Evolutionary conservation across 164 flowering plant genomes (phyloP).

Genomic region (Akebia trifoliata): DNA sequence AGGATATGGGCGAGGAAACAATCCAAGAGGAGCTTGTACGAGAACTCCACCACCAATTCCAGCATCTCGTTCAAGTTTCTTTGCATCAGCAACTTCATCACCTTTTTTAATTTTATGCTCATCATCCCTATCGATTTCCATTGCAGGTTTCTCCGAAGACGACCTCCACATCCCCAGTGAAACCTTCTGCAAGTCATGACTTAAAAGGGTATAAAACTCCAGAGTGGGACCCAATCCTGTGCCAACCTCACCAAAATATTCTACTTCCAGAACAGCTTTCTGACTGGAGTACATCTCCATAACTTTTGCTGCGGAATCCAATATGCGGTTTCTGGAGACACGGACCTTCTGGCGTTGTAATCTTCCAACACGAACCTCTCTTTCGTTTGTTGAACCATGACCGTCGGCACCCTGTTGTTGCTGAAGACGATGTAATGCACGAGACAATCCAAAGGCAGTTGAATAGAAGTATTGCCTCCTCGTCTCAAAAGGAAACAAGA

Average conservation of each 20-base stretch:
- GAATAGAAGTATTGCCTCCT: constrained; percentile 93
- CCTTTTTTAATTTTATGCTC: constrained; percentile 34
- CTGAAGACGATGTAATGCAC: constrained; percentile 88
- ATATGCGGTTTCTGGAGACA: constrained; percentile 82
- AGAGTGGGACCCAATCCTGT: constrained; percentile 97
- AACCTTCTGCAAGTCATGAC: constrained; percentile 82
- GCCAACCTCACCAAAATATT: constrained; percentile 98
- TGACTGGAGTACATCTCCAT: constrained; percentile 99
- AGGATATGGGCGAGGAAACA: constrained; percentile 96
- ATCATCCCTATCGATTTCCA: constrained; percentile 62
- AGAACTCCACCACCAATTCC: constrained; percentile 31
- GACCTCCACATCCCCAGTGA: constrained; percentile 87
- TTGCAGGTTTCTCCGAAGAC: constrained; percentile 33
- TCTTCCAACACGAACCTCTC: constrained; percentile 88
- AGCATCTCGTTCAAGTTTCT: constrained; percentile 21
- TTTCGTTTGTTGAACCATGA: constrained; percentile 65
- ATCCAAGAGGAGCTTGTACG: constrained; percentile 80
- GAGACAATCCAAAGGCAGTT: constrained; percentile 94
- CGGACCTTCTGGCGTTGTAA: constrained; percentile 94
- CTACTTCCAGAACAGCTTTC: constrained; percentile 96
- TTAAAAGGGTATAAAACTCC: constrained; percentile 92
- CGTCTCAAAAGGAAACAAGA: constrained; percentile 94
- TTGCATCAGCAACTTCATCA: constrained; percentile 19
- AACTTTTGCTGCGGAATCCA: constrained; percentile 96
- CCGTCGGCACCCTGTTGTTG: constrained; percentile 93